phyloP scores from a whole-genome alignment of 371 early-diverging fungal species.

The Lichtheimia ornata region DNA sequence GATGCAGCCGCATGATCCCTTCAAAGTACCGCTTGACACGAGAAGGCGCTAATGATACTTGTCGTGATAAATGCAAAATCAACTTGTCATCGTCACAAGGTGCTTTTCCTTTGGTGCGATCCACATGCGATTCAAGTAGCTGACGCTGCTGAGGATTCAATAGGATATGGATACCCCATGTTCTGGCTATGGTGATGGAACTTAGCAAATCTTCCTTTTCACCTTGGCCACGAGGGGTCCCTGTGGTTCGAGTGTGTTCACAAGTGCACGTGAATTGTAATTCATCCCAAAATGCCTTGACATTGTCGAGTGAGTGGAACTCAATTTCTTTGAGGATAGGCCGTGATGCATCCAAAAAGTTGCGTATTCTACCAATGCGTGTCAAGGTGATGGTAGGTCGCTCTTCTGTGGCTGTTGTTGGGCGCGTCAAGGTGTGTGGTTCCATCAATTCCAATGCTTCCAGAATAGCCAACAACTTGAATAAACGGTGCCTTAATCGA shows the following conservation, averaged over 20 bases:
- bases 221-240: too few species aligned
- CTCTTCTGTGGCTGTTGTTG: neutral
- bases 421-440: neutral
- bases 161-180: slow-evolving; percentile 13
- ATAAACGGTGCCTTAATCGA: slow-evolving; percentile 11
- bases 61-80: slow-evolving; percentile 11
- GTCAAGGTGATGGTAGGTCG: slow-evolving; percentile 1
- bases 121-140: slow-evolving; percentile 13
- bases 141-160: slow-evolving; percentile 14
- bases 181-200: slow-evolving; percentile 12
- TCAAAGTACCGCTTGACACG: slow-evolving; percentile 23
- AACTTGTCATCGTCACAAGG: slow-evolving; percentile 16
- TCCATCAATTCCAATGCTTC: slow-evolving; percentile 16
- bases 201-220: slow-evolving; percentile 3
- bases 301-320: slow-evolving; percentile 9
- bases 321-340: slow-evolving; percentile 13
- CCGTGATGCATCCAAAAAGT: slow-evolving; percentile 9
- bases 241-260: neutral
- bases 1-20: slow-evolving; percentile 3
- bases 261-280: slow-evolving; percentile 21
- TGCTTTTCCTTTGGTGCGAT: slow-evolving; percentile 4
- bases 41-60: slow-evolving; percentile 7
- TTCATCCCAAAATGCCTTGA: slow-evolving; percentile 21
- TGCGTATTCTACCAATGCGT: slow-evolving; percentile 7
- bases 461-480: slow-evolving; percentile 9